Percentiles rank a stretch among this genome's conserved stretches.
These are phyloP conservation scores for Rhynchosporium graminicola DNA, from an alignment of 2,329 filamentous ascomycete genomes.

Conservation along the genomic window DNA sequence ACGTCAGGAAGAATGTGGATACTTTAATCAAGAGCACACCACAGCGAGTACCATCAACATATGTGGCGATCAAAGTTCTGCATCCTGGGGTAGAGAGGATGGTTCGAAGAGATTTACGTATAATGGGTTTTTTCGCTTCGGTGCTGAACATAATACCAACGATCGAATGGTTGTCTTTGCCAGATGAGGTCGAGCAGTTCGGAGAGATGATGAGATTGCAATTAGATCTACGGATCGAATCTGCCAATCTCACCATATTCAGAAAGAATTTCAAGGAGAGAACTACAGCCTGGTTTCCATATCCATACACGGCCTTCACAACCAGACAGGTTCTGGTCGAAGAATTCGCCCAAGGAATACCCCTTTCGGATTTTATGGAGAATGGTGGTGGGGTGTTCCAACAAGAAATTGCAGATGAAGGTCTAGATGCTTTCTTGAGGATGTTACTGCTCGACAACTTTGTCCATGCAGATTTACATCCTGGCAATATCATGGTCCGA, in stretches of 20 bases:
- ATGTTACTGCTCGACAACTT: slow-evolving; percentile 99
- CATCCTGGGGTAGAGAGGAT: slow-evolving; percentile 89
- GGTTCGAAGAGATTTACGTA: slow-evolving; percentile 86
- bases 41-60: slow-evolving; percentile 80
- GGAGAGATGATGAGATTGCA: slow-evolving; percentile 99
- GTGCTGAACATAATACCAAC: slow-evolving; percentile 85
- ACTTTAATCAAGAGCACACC: slow-evolving; percentile 84
- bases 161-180: slow-evolving; percentile 95
- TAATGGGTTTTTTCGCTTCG: slow-evolving; percentile 90
- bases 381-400: slow-evolving; percentile 92
- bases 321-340: slow-evolving; percentile 91
- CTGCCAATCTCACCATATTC: slow-evolving; percentile 85
- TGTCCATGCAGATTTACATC: slow-evolving; percentile 92
- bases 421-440: slow-evolving; percentile 90
- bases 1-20: slow-evolving; percentile 80
- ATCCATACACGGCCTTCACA: slow-evolving; percentile 88
- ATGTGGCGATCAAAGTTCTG: slow-evolving; percentile 94
- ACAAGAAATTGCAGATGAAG: slow-evolving; percentile 91
- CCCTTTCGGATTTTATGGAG: slow-evolving; percentile 84
- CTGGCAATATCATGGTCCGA: slow-evolving; percentile 98
- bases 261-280: slow-evolving; percentile 86
- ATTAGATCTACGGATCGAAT: slow-evolving; percentile 90
- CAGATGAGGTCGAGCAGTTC: slow-evolving; percentile 91
- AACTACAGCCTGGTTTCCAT: slow-evolving; percentile 95
- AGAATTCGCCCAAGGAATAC: slow-evolving; percentile 94